Base-by-base conservation (phyloP, 176 grass and related monocot species). In the Bothriochloa decipiens region DNA sequence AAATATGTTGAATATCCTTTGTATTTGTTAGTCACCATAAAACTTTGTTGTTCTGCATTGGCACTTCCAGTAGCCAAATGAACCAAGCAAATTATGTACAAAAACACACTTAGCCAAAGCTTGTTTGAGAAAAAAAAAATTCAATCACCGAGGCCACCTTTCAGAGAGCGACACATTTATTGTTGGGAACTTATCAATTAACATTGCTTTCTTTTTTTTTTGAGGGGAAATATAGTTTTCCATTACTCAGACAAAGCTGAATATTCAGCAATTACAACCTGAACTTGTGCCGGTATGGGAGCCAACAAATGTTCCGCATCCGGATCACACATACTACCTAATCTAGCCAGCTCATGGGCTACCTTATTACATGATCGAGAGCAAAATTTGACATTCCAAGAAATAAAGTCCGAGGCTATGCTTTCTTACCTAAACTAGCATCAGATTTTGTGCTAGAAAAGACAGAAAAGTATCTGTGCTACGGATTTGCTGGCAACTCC, bases 31-130 rank as follows among this genome's bases (percentile, higher is more conserved):
- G 47, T 27, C 39, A 82, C 5, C 23, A 72, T 70, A 78, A 70
- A 55, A 9, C 17, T 76, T 69, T 62, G 4, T 14, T 69, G 22
- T 71, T 52, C 11, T 42, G 4, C 37, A 43, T 32, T 70, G 32
- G 15, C n/a, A 83, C 37, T 72, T 49, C 60, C 42, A 55, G 71
- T 40, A 78, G 37, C 42, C 49, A 36, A 66, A 29, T 33, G 32
- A 73, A 73, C 17, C 33, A 78, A 84, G 36, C 25, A 79, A 64
- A 67, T 41, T 25, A 81, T 65, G 18, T 75, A 75, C 12, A 79
- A 57, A 17, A 86, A 63, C 39, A 62, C 13, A 73, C 11, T 23
- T 22, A 47, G 4, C 20, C 28, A 78, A 77, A 76, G 25, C 37
- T 3, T 0, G 9, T 36, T 66, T 37, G 27, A 65, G 22, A 25